Evolutionary conservation across 2,329 filamentous ascomycete species (phyloP), one percentile per base, ranked within the genome.

Genomic region (Colletotrichum navitas): DNA sequence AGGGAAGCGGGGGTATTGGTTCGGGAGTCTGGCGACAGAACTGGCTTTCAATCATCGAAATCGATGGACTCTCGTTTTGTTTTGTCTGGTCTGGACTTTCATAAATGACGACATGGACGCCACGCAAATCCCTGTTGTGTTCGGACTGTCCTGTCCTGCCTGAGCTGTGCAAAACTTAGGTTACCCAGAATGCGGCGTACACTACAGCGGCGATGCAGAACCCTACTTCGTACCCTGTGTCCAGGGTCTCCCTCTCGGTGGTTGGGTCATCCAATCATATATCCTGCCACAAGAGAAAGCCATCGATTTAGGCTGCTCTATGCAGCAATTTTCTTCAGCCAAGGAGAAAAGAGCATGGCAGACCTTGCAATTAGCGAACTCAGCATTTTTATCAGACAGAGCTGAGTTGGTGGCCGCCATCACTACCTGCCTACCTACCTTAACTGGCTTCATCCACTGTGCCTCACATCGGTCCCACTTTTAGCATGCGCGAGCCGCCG

Each of bases 71-170:
- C 26, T 34, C 12, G 32, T 58, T 45, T 29, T 49, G 32, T 58
- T 45, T 29, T 49, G 32, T 71, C 41, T 43, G 58, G 34, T 68
- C 56, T 58, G 26, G 41, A 71, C 51, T 68, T 63, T 63, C 51
- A 63, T 62, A 34, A 55, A 63, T 68, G 65, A 71, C 59, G 68
- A 71, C 68, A 60, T 36, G 26, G 18, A 61, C 41, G 63, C 41
- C 56, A 45, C 24, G 51, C 32, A n/a, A 71, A 62, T 43, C 49
- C 68, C 56, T 62, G 41, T 43, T 41, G 41, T 41, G 51, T 54
- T 58, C 51, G 41, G 29, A 58, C 58, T 54, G 63, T 67, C 49
- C 67, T 26, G 47, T 55, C 39, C 39, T 36, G 29, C 39, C 67
- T 43, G 29, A 63, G 18, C 61, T 34, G n/a, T 54, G 61, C 49